Base-by-base conservation (phyloP, 2,329 filamentous ascomycete genomes). In the Leptographium galeiforme region DNA sequence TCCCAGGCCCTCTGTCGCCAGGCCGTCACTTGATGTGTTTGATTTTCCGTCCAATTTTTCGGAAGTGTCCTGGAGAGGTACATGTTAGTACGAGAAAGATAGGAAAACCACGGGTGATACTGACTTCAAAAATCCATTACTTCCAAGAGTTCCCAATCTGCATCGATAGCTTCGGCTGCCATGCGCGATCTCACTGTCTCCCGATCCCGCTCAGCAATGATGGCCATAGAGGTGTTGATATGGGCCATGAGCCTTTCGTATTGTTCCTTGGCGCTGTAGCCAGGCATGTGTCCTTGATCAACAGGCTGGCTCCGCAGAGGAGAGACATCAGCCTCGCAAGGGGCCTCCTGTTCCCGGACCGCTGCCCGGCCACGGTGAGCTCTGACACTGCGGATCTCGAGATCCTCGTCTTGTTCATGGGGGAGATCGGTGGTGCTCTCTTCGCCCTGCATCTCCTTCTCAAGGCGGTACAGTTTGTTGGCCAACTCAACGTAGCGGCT, bases 401-500 rank as follows among this genome's bases (percentile, higher is more conserved):
- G 16, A 10, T 16, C 38, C 6, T 40, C 16, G 40, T 18, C 40
- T 13, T 5, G 48, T 14, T 11, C 40, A 3, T 5, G 48, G 12
- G 45, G n/a, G 32, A 14, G 5, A 12, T 18, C 14, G 18, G 25
- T 30, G 36, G 7, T 16, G 7, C 8, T 25, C 13, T 48, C 18
- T 10, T 53, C 38, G 25, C 8, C 12, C n/a, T 16, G 48, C 18
- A 38, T 40, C 14, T 50, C 52, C n/a, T 25, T 13, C 25, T 54
- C 48, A 1, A 54, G 53, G 2, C 48, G 14, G 43, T 48, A 25
- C 6, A 54, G 41, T 30, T 44, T 48, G 44, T 54, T 54, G 34
- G 47, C 34, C 11, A 54, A 43, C 38, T 54, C 53, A 10, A 51
- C 30, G 14, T 40, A 54, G 36, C 53, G 53, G 39, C 18, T 46